Base-by-base conservation (phyloP, 2,329 filamentous ascomycete species). In the Alternaria arborescens region DNA sequence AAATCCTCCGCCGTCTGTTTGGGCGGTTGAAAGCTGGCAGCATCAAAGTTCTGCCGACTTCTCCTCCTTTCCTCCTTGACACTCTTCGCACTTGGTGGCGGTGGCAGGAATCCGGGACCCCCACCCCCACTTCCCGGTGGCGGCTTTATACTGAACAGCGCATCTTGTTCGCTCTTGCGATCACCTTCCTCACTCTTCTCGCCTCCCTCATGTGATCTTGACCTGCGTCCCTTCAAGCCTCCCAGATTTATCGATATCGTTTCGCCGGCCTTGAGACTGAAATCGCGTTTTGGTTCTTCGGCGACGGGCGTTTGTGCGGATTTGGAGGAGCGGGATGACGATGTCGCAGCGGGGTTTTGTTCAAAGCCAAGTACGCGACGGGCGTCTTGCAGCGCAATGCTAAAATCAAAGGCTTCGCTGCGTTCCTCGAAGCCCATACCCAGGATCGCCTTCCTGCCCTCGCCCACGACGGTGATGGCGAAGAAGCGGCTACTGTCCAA, bases 401-500 rank as follows among this genome's bases (percentile, higher is more conserved):
- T 87, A 72, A 97, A 93, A 75, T 97, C 93, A 70, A 97, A 94
- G 1, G 93, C 92, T 70, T 94, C 91, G 72, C 87, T 89, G 51
- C 93, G 84, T 78, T 97, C 92, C 82, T 96, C 92, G 74, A 96
- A 97, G 10, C 93, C 93, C 67, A 97, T 87, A 10, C 93, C 93
- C 60, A 97, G 80, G 46, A 91, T 86, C 11, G 93, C 93, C 77
- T 93, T 94, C 69, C 89, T 85, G 2, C 91, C 85, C 36, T 89
- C 89, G 63, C 93, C 92, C 60, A 92, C 88, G 1, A 97, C 92
- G 14, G 91, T 85, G 36, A 97, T 77, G 6, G 93, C 93, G 74
- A 97, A 97, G 84, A 97, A 97, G 34, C 93, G 87, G 62, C 87
- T 89, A 73, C 88, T 92, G 77, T 97, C 93, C 22, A 91, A 82